Base-by-base conservation (phyloP, 495 filamentous ascomycete species). In the Polyplosphaeria fusca region DNA sequence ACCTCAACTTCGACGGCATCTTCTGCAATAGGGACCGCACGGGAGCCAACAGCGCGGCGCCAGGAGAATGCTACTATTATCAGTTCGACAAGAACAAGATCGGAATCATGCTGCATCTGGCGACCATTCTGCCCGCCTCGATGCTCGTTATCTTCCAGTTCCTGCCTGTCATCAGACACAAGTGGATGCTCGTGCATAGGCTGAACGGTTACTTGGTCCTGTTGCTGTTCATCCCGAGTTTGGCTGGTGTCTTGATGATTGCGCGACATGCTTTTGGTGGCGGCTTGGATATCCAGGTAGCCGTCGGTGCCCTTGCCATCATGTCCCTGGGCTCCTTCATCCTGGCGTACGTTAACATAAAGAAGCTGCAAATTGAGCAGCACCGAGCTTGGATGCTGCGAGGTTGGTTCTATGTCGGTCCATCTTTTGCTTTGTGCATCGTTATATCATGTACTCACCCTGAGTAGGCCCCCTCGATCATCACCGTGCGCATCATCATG, bases 381-480 rank as follows among this genome's bases (percentile, higher is more conserved):
- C 80, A 83, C 54, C 69, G 79, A 2, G 72, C 73, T 9, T 83
- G 78, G 78, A 82, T 80, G 78, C 61, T 82, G 22, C 65, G 80
- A 13, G 63, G 76, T 4, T 73, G 73, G 73, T 68, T 74, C 58
- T 78, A 75, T 54, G 67, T 70, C 56, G 49, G 70, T 58, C 23
- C 7, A 42, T 25, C 9, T 2, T 30, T 30, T 27, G 26, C 22
- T 13, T 42, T 11, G n/a, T 51, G 23, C n/a, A 39, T 35, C 14
- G 7, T 22, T 23, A 14, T 30, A 30, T 22, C 19, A 20, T 19
- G n/a, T 57, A 27, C 39, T 60, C 64, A 70, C n/a, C 24, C 4
- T 48, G 5, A 27, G 16, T 25, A 52, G 49, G 39, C 51, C 18
- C 73, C 71, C 28, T 61, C 58, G 12, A 79, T 82, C 56, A 71